A percentile compares a stretch with the other conserved stretches of the same genome.
Evolutionary conservation across 495 filamentous ascomycete genomes (phyloP).

Genomic region (Penicillium pancosmium): DNA sequence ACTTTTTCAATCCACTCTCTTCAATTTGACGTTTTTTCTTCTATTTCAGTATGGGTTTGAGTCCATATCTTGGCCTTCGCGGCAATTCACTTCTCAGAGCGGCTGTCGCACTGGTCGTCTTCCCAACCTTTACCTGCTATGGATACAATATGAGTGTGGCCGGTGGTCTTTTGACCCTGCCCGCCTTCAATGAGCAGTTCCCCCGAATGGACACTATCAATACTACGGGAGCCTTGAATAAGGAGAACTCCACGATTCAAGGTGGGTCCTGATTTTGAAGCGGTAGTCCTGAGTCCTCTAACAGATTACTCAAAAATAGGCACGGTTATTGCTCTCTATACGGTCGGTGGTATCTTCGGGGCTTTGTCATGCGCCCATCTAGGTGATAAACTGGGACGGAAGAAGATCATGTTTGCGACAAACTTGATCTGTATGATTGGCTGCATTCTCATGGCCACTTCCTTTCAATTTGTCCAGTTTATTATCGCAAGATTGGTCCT

Average conservation of each 20-base stretch:
- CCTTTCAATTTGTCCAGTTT: slow-evolving; percentile 36
- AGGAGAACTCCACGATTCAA: slow-evolving; percentile 45
- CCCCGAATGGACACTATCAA: slow-evolving; percentile 56
- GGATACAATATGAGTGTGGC: slow-evolving; percentile 55
- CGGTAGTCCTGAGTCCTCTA: too few relatives aligned
- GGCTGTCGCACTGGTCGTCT: slow-evolving; percentile 41
- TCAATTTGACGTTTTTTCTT: slow-evolving; percentile 13
- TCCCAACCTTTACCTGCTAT: slow-evolving; percentile 53
- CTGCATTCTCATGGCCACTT: slow-evolving; percentile 45
- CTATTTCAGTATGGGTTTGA: slow-evolving; percentile 21
- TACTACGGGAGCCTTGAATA: slow-evolving; percentile 32
- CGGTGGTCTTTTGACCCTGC: slow-evolving; percentile 43
- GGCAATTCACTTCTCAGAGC: slow-evolving; percentile 38
- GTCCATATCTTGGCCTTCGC: slow-evolving; percentile 39
- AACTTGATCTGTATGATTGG: slow-evolving; percentile 36
- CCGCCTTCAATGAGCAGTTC: slow-evolving; percentile 48
- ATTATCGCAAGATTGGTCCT: slow-evolving; percentile 56
- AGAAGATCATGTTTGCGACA: slow-evolving; percentile 33
- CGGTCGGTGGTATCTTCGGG: slow-evolving; percentile 36
- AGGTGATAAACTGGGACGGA: slow-evolving; percentile 32
- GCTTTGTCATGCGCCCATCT: slow-evolving; percentile 34
- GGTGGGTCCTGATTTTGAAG: slow-evolving; percentile 22
- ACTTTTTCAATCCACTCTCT: slow-evolving; percentile 4
- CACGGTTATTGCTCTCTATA: slow-evolving; percentile 37
- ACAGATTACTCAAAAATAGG: slow-evolving; percentile 9